Conservation (phyloP, 208 protist species). For the Angomonas ambiguus region DNA sequence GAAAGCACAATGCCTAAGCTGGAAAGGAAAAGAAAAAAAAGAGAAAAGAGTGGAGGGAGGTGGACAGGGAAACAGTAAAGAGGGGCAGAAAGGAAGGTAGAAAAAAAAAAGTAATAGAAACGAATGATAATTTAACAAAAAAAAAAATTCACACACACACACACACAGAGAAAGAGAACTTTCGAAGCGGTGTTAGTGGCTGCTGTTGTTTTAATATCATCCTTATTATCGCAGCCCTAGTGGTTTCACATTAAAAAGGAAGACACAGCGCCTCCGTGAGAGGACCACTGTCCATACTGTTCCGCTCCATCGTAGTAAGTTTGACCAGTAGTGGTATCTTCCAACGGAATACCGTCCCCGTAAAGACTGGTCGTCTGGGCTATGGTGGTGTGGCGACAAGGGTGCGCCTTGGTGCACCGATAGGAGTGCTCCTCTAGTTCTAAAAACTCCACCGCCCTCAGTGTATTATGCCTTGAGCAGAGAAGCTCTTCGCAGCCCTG, state of each 20-base stretch:
- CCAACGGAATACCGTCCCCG: constrained; percentile 2
- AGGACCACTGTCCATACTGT: constrained; percentile 1
- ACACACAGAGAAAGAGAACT: too few species aligned
- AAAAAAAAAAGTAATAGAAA: background rate
- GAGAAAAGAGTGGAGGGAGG: background rate
- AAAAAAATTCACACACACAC: background rate
- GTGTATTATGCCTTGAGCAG: constrained; percentile 66
- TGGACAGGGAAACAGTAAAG: background rate
- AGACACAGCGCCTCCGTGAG: constrained; percentile 51
- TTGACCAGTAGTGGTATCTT: constrained; percentile 7
- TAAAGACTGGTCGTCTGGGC: constrained; percentile 14
- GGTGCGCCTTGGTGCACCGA: constrained; percentile 60
- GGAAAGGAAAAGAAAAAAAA: background rate
- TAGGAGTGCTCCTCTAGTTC: constrained; percentile 58
- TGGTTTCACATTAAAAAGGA: constrained; percentile 61
- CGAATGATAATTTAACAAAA: background rate
- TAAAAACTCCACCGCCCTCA: constrained; percentile 73
- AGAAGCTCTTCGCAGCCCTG: constrained; percentile 62
- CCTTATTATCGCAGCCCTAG: too few species aligned
- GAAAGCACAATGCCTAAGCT: too few species aligned
- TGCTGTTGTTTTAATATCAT: too few species aligned
- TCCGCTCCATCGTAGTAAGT: background rate
- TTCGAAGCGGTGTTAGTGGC: too few species aligned
- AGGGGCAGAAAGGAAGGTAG: background rate
- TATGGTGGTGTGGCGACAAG: constrained; percentile 55